A percentile compares a stretch with the other conserved stretches of the same genome.
Evolutionary conservation across 2,329 filamentous ascomycete genomes (phyloP).

Genomic region (Fusarium sp.): DNA sequence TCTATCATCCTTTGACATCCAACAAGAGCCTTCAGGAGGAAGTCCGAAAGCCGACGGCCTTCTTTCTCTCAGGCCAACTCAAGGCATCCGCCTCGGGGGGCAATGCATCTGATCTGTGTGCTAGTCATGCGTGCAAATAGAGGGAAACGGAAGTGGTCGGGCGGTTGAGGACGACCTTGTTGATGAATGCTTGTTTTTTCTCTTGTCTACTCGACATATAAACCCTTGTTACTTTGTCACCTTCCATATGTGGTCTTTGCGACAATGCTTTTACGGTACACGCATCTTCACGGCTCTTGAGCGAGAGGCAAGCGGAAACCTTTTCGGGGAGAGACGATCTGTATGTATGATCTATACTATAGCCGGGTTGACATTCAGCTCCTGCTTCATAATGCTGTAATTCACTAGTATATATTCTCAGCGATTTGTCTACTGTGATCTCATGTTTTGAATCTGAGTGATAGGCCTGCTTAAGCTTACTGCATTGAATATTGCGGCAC

Average conservation of each 20-base stretch:
- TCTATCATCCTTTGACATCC: constrained; percentile 16
- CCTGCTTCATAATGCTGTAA: constrained; percentile 59
- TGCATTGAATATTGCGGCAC: no score
- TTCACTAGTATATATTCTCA: constrained; percentile 56
- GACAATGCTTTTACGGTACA: constrained; percentile 28
- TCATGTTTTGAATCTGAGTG: neutral
- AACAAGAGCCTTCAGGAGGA: constrained; percentile 19
- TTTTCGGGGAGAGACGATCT: constrained; percentile 35
- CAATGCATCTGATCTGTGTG: constrained; percentile 14
- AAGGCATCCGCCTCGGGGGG: constrained; percentile 18
- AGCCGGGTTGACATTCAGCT: constrained; percentile 50
- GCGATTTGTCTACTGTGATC: neutral
- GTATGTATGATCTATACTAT: constrained; percentile 41
- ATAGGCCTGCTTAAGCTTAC: no score
- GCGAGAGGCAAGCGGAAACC: constrained; percentile 19
- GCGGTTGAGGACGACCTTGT: constrained; percentile 31
- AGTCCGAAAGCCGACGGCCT: constrained; percentile 30
- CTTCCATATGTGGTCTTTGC: constrained; percentile 37
- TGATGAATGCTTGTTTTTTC: constrained; percentile 21
- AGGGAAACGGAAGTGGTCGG: constrained; percentile 22
- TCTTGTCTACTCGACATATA: constrained; percentile 19
- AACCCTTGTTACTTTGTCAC: constrained; percentile 21
- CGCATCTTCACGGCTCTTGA: constrained; percentile 23
- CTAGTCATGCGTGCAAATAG: neutral
- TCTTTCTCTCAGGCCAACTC: constrained; percentile 18